phyloP scores from a whole-genome alignment of 2,329 filamentous ascomycete species.

The Chaetomium olivaceum region DNA sequence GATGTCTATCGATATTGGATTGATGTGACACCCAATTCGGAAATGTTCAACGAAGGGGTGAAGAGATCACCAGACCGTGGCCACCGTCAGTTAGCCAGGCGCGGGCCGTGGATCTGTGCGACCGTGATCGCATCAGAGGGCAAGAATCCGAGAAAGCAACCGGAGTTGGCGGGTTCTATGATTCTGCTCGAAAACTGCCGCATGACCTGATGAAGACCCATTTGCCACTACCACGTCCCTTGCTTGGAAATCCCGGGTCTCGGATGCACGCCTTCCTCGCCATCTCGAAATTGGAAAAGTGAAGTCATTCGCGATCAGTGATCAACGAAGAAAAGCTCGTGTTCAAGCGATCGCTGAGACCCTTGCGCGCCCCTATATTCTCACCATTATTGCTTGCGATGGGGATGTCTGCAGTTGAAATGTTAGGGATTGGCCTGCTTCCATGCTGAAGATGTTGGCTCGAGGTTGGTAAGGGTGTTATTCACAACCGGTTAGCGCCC shows the following conservation, averaged over 20 bases:
- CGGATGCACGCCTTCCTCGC: background rate
- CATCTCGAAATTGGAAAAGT: background rate
- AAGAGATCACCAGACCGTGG: conserved; percentile 9
- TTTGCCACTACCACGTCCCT: conserved; percentile 10
- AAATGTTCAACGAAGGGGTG: background rate
- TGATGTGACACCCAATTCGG: background rate
- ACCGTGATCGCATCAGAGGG: background rate
- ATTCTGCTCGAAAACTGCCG: background rate
- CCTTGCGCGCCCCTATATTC: background rate
- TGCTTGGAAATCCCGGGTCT: background rate
- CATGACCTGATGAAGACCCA: background rate
- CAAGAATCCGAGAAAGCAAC: background rate
- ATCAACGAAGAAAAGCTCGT: conserved; percentile 5
- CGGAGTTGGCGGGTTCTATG: background rate
- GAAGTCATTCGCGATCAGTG: background rate
- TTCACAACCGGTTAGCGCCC: background rate
- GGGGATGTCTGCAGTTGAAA: background rate
- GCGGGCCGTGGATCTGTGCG: background rate
- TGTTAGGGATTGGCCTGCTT: background rate
- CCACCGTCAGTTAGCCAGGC: background rate
- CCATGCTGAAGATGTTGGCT: background rate
- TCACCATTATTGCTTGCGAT: background rate
- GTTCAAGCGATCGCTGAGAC: conserved; percentile 8
- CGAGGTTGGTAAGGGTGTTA: background rate
- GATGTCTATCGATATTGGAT: background rate